Evolutionary conservation across 257 asterid genomes (phyloP), one percentile per base, ranked within the genome.

Genomic region (Solanum tarijense): DNA sequence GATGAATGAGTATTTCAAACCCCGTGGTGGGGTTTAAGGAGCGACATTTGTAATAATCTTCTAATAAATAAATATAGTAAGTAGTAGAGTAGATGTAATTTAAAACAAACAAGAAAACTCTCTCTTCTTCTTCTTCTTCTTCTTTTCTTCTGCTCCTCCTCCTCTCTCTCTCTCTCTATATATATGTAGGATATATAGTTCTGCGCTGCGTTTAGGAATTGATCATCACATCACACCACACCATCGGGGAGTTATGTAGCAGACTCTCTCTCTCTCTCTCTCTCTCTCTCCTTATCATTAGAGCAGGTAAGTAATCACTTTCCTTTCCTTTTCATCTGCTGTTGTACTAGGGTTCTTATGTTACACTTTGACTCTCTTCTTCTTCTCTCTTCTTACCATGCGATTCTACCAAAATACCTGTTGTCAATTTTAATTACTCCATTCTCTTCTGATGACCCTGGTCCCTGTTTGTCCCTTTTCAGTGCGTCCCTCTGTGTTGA

Each of bases 41-140:
- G 94, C 83, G 96, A 93, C 96, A 93, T 91, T 88, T 93, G 98
- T 94, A 89, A 88, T 89, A 83, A 89, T 52, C 60, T 5, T 52
- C 60, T 2, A 52, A 52, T 46, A 46, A 46, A 46, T 12, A 46
- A 46, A 41, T 84, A 8, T 41, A 35, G 68, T 60, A 23, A 52
- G 62, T 21, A 41, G 60, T 48, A 48, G 21, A 10, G 7, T 68
- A 7, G 36, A 7, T 6, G 35, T 29, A 68, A 13, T 13, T 27
- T 68, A 68, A 85, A 86, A 86, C 46, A 72, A 86, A 86, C 84
- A 72, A 86, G 84, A 76, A 31, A 75, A 52, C 66, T 34, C 32
- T 55, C 87, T 89, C 72, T 78, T 79, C 85, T 90, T 88, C 79
- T 76, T 91, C 20, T 48, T 5, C 23, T 48, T 48, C 60, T 48